Base-by-base conservation (phyloP, 257 asterid genomes). In the Nicotiana tomentosiformis region DNA sequence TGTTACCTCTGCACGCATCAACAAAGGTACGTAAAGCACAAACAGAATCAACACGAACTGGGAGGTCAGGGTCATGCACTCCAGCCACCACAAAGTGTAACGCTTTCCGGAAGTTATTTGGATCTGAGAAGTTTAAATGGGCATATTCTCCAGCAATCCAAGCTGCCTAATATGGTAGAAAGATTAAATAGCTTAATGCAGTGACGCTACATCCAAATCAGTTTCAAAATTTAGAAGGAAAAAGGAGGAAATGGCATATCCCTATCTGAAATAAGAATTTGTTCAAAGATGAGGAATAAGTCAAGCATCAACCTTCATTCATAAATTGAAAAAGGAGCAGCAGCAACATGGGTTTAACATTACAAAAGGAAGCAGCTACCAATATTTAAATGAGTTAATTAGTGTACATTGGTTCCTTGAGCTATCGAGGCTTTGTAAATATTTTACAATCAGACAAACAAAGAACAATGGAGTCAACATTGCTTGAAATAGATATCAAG, bases 61-160 rank as follows among this genome's bases (percentile, higher is more conserved):
- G 98, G 60, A 96, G 98, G 83, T 96, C 98, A 51, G 91, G 95
- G 84, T 96, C 99, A 30, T 96, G 98, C 99, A 96, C 93, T 81
- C 99, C 99, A 85, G 97, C 89, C 88, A 96, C 98, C 88, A 96
- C 95, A 39, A 97, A 84, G 78, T 89, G 97, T 88, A 96, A 86
- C 39, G 98, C 97, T 83, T 90, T 89, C 66, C 97, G 92, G 89
- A 94, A 96, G 89, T 93, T 96, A 79, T 90, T 92, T 58, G 97
- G 92, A 78, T 94, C 96, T 9, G 96, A 85, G 89, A 96, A 96
- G 78, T 82, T 91, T 81, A 96, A 82, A 82, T 92, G 97, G 53
- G 99, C 99, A 86, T 96, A 96, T 88, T 96, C 98, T 82, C 99
- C 99, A 17, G 99, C 98, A 90, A 96, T 98, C 99, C 99, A 96